Base-by-base conservation (phyloP, 192 early-diverging fungal genomes). In the Kappamyces sp. region DNA sequence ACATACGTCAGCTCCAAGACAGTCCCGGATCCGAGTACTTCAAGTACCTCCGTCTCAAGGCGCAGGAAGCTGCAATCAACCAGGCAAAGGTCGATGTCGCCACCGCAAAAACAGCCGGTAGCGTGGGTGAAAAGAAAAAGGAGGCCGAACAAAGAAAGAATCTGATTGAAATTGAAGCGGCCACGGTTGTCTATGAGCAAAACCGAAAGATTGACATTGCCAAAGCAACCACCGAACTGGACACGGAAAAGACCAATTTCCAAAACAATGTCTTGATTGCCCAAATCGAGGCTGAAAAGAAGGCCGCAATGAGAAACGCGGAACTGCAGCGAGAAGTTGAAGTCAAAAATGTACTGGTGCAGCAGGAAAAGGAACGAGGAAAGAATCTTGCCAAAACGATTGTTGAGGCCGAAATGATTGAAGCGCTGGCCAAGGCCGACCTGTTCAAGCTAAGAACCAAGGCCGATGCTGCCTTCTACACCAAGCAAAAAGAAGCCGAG, bases 41-140 rank as follows among this genome's bases (percentile, higher is more conserved):
- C 62, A 58, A 62, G 53, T 80, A 79, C 58, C 69, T 80, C 47
- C 55, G 76, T 40, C 47, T 63, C 42, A 77, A 81, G 63, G 60
- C 63, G 12, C 76, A 73, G 39, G 71, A 80, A 55, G 78, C 72
- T 39, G 78, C 78, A 31, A 68, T 75, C 40, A 80, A 80, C 55
- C 79, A 80, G 60, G 78, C 78, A 49, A 80, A 80, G 48, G 65
- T 80, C 40, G 78, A 80, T 67, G 79, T 80, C 6, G 78, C 78
- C 10, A 66, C 76, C 33, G 78, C 78, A 1, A 52, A 63, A 13
- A 65, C 62, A 53, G 39, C 53, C 36, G 78, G 78, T 49, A 63
- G 70, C 60, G 76, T 82, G 23, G 78, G 78, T 41, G 79, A 70
- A 35, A 69, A 76, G 49, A 75, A 82, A 69, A 58, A 65, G 2